These are phyloP conservation scores for Asclepias syriaca DNA, from an alignment of 257 asterid species.

Conservation along the genomic window DNA sequence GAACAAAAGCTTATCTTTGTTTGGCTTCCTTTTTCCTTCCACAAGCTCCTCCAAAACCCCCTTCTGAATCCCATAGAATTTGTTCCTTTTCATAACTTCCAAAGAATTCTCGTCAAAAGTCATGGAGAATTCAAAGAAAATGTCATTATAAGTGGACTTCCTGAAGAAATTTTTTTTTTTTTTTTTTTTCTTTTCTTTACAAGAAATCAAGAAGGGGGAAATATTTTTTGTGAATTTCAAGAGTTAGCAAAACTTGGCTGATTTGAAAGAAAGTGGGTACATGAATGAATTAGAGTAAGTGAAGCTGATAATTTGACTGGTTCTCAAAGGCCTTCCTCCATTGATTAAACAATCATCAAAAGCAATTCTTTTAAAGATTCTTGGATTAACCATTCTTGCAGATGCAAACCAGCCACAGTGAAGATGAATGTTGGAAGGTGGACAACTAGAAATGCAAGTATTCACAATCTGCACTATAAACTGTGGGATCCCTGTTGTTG, in stretches of 20 bases:
- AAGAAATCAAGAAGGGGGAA: not conserved
- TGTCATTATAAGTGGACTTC: not conserved
- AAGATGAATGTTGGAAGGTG: constrained; percentile 53
- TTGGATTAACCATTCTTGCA: constrained; percentile 52
- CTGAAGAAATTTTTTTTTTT: not conserved
- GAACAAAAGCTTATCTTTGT: not conserved
- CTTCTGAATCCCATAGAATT: constrained; percentile 6
- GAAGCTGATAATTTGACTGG: constrained; percentile 43
- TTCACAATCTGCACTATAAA: constrained; percentile 60
- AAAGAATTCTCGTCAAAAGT: not conserved
- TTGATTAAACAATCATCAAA: constrained; percentile 62
- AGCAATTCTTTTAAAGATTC: constrained; percentile 41
- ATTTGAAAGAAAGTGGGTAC: constrained; percentile 51
- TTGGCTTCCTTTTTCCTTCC: constrained; percentile 10
- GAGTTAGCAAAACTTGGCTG: constrained; percentile 47
- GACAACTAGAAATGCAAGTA: constrained; percentile 46
- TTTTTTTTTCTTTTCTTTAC: not conserved
- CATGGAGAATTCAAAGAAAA: not conserved
- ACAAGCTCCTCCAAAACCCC: not conserved
- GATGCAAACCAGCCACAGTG: constrained; percentile 72
- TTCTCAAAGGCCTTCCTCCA: constrained; percentile 48
- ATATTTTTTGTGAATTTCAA: not conserved
- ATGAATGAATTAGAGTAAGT: constrained; percentile 57
- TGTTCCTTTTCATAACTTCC: not conserved
- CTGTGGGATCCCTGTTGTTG: constrained; percentile 52